Evolutionary conservation across 1,284 basidiomycete genomes (phyloP).

Genomic region (Microbotryum violaceum): DNA sequence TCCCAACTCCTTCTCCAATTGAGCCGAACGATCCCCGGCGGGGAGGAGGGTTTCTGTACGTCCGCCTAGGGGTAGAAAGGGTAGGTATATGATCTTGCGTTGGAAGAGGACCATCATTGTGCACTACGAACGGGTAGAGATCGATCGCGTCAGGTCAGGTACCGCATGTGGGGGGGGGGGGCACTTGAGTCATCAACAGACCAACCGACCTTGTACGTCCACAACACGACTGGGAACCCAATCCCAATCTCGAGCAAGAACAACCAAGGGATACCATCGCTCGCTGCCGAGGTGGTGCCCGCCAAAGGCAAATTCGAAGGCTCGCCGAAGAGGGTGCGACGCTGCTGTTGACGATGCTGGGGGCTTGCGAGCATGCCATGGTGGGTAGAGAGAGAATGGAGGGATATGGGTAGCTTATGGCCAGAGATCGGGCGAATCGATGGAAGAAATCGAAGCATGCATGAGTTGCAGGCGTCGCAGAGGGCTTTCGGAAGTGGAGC

Average conservation of each 20-base stretch:
- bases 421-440: too few species aligned
- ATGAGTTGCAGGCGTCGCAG: too few species aligned
- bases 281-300: not conserved
- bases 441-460: too few species aligned
- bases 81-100: slow-evolving; percentile 52
- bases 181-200: not conserved
- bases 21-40: slow-evolving; percentile 25
- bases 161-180: not conserved
- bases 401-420: too few species aligned
- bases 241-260: slow-evolving; percentile 31
- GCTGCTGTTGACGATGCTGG: too few species aligned
- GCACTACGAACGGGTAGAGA: slow-evolving; percentile 40
- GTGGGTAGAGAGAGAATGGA: too few species aligned
- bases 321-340: not conserved
- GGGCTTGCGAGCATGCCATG: too few species aligned
- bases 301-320: slow-evolving; percentile 12
- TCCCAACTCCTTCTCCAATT: slow-evolving; percentile 17
- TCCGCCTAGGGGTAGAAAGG: slow-evolving; percentile 47
- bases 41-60: slow-evolving; percentile 41
- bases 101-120: slow-evolving; percentile 50
- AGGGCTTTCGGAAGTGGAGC: too few species aligned
- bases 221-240: slow-evolving; percentile 45
- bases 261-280: slow-evolving; percentile 1
- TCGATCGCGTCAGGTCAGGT: not conserved
- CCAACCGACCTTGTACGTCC: slow-evolving; percentile 47